Evolutionary conservation across 2,329 filamentous ascomycete genomes (phyloP).

Genomic region (Neocucurbitaria cava): DNA sequence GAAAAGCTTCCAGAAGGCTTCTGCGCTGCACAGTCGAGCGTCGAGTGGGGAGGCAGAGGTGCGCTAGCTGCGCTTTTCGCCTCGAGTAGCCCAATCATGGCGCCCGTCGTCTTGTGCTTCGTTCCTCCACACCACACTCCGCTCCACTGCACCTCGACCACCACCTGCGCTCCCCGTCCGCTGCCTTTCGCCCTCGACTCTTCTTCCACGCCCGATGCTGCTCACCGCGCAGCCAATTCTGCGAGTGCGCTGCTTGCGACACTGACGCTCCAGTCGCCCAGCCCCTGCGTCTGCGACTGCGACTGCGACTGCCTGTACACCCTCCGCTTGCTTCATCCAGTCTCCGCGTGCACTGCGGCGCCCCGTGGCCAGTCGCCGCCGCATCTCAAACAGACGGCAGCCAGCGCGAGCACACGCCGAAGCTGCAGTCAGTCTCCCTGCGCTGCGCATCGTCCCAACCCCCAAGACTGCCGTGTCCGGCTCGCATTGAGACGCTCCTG

Average conservation of each 20-base stretch:
- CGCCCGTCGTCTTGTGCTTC: background rate
- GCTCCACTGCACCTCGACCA: background rate
- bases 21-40: slow-evolving; percentile 4
- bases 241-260: slow-evolving; percentile 44
- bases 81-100: slow-evolving; percentile 13
- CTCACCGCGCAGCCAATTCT: slow-evolving; percentile 32
- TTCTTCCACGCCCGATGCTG: slow-evolving; percentile 34
- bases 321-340: too few species aligned
- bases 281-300: slow-evolving; percentile 27
- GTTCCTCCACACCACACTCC: background rate
- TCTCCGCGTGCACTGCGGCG: background rate
- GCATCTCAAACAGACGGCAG: background rate
- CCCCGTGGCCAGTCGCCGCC: slow-evolving; percentile 2
- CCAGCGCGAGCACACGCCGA: slow-evolving; percentile 1
- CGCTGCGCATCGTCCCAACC: too few species aligned
- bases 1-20: slow-evolving; percentile 22
- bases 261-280: slow-evolving; percentile 32
- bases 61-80: slow-evolving; percentile 11
- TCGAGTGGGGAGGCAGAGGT: slow-evolving; percentile 13
- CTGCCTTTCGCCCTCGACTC: slow-evolving; percentile 1
- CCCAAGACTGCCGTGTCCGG: background rate
- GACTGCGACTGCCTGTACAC: slow-evolving; percentile 5
- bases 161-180: slow-evolving; percentile 3
- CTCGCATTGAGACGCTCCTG: slow-evolving; percentile 6
- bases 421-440: background rate